A percentile compares a stretch with the other conserved stretches of the same genome.
phyloP scores from a whole-genome alignment of 306 rosid genomes.

The Bauhinia variegata region DNA sequence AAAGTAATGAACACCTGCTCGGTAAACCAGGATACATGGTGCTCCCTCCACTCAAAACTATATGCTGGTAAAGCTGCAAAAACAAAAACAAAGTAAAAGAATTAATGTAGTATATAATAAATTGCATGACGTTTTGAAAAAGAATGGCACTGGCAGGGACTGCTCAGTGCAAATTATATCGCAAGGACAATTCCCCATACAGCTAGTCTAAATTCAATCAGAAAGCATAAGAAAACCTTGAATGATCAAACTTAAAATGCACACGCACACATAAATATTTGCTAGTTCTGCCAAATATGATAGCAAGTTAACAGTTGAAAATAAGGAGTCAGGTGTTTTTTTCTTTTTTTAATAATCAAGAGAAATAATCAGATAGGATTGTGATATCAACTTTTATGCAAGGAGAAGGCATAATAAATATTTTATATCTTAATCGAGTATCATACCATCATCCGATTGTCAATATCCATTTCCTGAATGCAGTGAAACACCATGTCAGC shows the following conservation, averaged over 20 bases:
- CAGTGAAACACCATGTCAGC: slow-evolving; percentile 99
- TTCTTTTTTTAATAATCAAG: too few relatives aligned
- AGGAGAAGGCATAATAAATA: slow-evolving; percentile 16
- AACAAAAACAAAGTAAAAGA: slow-evolving; percentile 24
- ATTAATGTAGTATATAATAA: slow-evolving; percentile 20
- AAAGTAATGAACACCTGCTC: slow-evolving; percentile 73
- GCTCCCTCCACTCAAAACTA: slow-evolving; percentile 99
- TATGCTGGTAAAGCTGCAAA: slow-evolving; percentile 97
- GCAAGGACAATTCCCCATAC: slow-evolving; percentile 15
- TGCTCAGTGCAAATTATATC: slow-evolving; percentile 6
- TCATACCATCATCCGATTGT: slow-evolving; percentile 94
- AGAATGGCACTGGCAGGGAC: slow-evolving; percentile 17
- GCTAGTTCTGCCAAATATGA: too few relatives aligned
- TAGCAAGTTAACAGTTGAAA: too few relatives aligned
- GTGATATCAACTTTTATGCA: neutral
- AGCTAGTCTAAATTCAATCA: slow-evolving; percentile 24
- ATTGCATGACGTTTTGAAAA: slow-evolving; percentile 33
- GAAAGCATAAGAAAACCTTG: slow-evolving; percentile 3
- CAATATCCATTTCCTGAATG: slow-evolving; percentile 99
- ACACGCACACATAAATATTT: too few relatives aligned
- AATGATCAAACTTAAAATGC: neutral
- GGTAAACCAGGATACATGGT: slow-evolving; percentile 99
- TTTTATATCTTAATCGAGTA: slow-evolving; percentile 30
- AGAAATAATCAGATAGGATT: too few relatives aligned
- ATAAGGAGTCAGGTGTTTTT: too few relatives aligned